These are phyloP conservation scores for Tylopilus sp. DNA, from an alignment of 1,284 basidiomycete species.

Conservation along the genomic window DNA sequence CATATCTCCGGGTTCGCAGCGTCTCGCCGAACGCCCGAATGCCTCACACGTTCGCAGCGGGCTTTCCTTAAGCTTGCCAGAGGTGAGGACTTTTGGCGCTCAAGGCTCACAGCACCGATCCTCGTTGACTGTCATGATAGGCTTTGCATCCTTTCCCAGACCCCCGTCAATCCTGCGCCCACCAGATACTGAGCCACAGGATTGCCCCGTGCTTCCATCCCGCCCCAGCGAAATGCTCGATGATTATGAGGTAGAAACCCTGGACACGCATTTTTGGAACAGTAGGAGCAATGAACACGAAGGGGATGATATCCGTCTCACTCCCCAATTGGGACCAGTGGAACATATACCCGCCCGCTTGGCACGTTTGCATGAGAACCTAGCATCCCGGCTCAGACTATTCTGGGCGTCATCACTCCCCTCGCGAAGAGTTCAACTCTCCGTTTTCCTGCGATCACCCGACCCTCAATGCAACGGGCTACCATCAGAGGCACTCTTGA, in stretches of 20 bases:
- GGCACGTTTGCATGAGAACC: slow-evolving; percentile 62
- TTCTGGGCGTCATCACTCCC: slow-evolving; percentile 74
- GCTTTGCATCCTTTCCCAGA: slow-evolving; percentile 62
- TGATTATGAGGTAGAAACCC: slow-evolving; percentile 49
- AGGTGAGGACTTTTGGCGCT: slow-evolving; percentile 41
- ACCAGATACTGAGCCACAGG: slow-evolving; percentile 35
- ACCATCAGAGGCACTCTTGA: slow-evolving; percentile 42
- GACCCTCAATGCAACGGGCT: slow-evolving; percentile 16
- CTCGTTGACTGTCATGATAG: slow-evolving; percentile 35
- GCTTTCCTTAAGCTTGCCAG: slow-evolving; percentile 76
- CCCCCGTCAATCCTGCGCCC: slow-evolving; percentile 25
- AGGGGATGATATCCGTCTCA: slow-evolving; percentile 19
- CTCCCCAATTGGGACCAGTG: slow-evolving; percentile 11
- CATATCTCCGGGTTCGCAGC: slow-evolving; percentile 75
- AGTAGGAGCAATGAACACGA: slow-evolving; percentile 20
- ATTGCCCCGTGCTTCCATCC: slow-evolving; percentile 49
- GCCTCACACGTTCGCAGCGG: slow-evolving; percentile 67
- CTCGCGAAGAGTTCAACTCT: slow-evolving; percentile 55
- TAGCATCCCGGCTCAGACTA: slow-evolving; percentile 68
- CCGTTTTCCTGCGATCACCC: slow-evolving; percentile 46
- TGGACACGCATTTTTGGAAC: slow-evolving; percentile 25
- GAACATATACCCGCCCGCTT: slow-evolving; percentile 36
- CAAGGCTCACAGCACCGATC: background rate
- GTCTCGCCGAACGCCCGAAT: slow-evolving; percentile 56
- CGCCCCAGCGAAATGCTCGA: slow-evolving; percentile 57